Percentiles rank a stretch among this genome's conserved stretches.
These are phyloP conservation scores for Eucalyptus cloeziana DNA, from an alignment of 345 rosid genomes.

Conservation along the genomic window DNA sequence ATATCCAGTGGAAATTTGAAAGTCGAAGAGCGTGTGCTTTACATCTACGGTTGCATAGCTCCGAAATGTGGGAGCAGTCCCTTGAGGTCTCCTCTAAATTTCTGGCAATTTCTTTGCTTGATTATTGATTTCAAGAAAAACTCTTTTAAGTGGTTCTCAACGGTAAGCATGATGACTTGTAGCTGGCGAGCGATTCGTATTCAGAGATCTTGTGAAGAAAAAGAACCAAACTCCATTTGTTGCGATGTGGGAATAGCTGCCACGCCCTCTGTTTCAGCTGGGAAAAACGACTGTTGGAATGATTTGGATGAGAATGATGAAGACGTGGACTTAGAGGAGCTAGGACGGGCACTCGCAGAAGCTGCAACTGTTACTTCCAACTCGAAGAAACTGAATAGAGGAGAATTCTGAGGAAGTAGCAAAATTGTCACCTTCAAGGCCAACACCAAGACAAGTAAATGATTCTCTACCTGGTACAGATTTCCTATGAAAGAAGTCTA, in stretches of 20 bases:
- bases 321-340: conserved; percentile 50
- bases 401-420: conserved; percentile 7
- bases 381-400: conserved; percentile 18
- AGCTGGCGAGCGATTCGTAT: conserved; percentile 84
- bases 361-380: conserved; percentile 41
- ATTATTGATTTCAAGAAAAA: not conserved
- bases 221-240: not conserved
- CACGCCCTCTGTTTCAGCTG: conserved; percentile 17
- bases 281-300: conserved; percentile 44
- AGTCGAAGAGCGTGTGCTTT: conserved; percentile 55
- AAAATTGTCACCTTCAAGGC: conserved; percentile 10
- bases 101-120: not conserved
- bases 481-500: not conserved
- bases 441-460: not conserved
- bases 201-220: conserved; percentile 23
- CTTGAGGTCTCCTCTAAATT: conserved; percentile 25
- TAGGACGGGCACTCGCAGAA: conserved; percentile 44
- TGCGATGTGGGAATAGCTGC: not conserved
- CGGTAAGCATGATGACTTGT: not conserved
- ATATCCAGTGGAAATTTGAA: conserved; percentile 22
- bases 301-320: not conserved
- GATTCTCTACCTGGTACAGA: not conserved
- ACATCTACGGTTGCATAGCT: conserved; percentile 52
- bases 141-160: not conserved
- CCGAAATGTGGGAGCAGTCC: conserved; percentile 45